Conservation (phyloP, 129 eudicot genomes). For the sunflower (Helianthus annuus) region HanXRQr2.0-SUNRISE NC_035441.2:113648683-113649182, state of each 20-base stretch:
- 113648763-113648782: constrained; percentile 88
- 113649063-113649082: constrained; percentile 17
- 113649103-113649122: constrained; percentile 29
- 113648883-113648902: constrained; percentile 87
- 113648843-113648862: constrained; percentile 89
- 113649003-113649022: constrained; percentile 52
- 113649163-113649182: constrained; percentile 39
- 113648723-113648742: constrained; percentile 85
- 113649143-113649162: constrained; percentile 29
- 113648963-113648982: constrained; percentile 77
- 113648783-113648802: constrained; percentile 87
- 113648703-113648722: constrained; percentile 85
- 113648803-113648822: constrained; percentile 72
- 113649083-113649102: constrained; percentile 21
- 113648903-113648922: constrained; percentile 88
- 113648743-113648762: constrained; percentile 75
- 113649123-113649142: constrained; percentile 14
- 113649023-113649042: constrained; percentile 55
- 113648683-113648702: constrained; percentile 78
- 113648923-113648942: constrained; percentile 76
- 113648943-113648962: constrained; percentile 77
- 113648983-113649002: constrained; percentile 56
- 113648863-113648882: constrained; percentile 82
- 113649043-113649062: constrained; percentile 29
- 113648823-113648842: constrained; percentile 85